phyloP scores from a whole-genome alignment of 345 rosid genomes.

The Gossypium herbaceum region DNA sequence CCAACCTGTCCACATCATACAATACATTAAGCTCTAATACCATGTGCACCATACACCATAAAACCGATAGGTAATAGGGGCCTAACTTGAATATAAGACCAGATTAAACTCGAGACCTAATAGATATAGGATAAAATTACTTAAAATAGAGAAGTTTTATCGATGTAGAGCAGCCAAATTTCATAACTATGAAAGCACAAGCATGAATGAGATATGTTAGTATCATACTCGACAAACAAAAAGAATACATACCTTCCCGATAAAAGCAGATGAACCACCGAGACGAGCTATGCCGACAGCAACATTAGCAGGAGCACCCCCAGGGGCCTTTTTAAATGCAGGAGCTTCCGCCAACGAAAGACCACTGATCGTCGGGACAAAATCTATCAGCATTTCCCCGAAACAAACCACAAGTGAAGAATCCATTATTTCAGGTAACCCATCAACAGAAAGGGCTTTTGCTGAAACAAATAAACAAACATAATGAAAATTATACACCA shows the following conservation, averaged over 20 bases:
- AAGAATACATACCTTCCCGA: conserved; percentile 62
- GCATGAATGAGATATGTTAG: neutral
- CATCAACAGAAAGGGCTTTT: conserved; percentile 50
- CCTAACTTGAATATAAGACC: neutral
- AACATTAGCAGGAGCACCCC: conserved; percentile 98
- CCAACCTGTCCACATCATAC: conserved; percentile 59
- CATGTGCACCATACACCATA: neutral
- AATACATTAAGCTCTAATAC: neutral
- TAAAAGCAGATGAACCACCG: conserved; percentile 88
- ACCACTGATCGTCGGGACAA: conserved; percentile 78
- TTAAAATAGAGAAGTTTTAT: neutral
- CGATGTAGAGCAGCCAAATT: neutral
- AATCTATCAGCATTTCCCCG: conserved; percentile 94
- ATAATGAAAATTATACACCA: neutral
- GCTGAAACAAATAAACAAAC: conserved; percentile 32
- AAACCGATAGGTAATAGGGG: neutral
- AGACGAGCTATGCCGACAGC: conserved; percentile 93
- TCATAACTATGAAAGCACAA: neutral
- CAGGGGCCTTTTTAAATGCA: conserved; percentile 88
- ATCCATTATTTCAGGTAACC: conserved; percentile 40
- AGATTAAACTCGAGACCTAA: too few relatives aligned
- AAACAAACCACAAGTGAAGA: conserved; percentile 76
- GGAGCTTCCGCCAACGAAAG: conserved; percentile 87
- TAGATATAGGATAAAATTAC: neutral
- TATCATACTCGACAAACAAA: neutral